A percentile compares a stretch with the other conserved stretches of the same genome.
Evolutionary conservation across 2,329 filamentous ascomycete genomes (phyloP).

Genomic region (Pseudohalonectria lignicola): DNA sequence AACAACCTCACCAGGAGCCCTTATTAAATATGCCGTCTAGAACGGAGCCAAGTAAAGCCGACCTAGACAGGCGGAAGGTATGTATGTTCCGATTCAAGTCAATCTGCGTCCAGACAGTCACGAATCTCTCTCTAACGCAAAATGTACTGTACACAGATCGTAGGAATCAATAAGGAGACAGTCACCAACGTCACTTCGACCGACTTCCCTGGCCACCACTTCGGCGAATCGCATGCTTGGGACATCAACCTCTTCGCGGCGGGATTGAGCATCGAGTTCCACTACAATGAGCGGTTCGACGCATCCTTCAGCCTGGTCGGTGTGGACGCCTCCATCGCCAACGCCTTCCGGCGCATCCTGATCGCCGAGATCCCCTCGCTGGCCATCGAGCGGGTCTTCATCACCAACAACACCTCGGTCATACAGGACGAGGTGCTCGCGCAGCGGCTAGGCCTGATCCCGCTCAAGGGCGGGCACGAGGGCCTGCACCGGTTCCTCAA

Average conservation of each 20-base stretch:
- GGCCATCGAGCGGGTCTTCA: constrained; percentile 87
- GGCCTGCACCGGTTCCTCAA: constrained; percentile 69
- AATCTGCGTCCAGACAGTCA: too few relatives aligned
- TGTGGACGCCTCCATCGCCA: constrained; percentile 85
- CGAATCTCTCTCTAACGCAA: too few relatives aligned
- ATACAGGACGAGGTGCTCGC: constrained; percentile 96
- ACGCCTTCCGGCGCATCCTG: constrained; percentile 93
- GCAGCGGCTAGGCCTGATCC: constrained; percentile 80
- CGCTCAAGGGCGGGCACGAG: constrained; percentile 68
- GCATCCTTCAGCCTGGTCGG: constrained; percentile 85
- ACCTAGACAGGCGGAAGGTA: constrained; percentile 53
- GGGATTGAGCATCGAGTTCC: constrained; percentile 54
- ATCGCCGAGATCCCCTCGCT: constrained; percentile 90
- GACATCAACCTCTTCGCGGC: constrained; percentile 32
- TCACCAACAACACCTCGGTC: constrained; percentile 93
- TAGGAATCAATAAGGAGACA: constrained; percentile 81
- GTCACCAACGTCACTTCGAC: constrained; percentile 81
- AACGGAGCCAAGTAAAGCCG: constrained; percentile 39
- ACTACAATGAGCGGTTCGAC: constrained; percentile 69
- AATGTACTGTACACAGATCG: constrained; percentile 42
- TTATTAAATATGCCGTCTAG: not conserved
- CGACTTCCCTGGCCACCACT: constrained; percentile 86
- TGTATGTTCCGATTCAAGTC: too few relatives aligned
- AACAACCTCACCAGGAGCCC: not conserved
- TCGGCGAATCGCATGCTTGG: constrained; percentile 60